Percentiles rank a stretch among this genome's conserved stretches.
phyloP scores from a whole-genome alignment of 2,329 filamentous ascomycete species.

The Geosmithia flava region DNA sequence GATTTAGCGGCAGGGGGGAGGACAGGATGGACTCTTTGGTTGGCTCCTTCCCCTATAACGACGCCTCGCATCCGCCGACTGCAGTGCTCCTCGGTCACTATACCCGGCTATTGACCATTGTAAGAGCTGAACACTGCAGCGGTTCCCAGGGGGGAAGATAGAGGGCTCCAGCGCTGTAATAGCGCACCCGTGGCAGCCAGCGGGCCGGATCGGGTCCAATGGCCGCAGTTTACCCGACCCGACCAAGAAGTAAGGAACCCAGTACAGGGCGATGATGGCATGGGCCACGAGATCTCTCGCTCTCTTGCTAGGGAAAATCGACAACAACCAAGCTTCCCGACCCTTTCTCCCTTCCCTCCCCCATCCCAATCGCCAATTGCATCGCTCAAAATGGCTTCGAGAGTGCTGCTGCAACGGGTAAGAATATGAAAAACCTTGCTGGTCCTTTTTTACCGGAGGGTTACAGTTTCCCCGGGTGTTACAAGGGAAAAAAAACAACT shows the following conservation, averaged over 20 bases:
- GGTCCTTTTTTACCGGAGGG: too few relatives aligned
- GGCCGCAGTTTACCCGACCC: neutral
- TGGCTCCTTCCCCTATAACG: too few relatives aligned
- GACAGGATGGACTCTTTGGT: too few relatives aligned
- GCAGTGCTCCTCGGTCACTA: too few relatives aligned
- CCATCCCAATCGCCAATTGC: slow-evolving; percentile 1
- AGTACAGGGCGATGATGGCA: neutral
- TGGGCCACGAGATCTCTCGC: neutral
- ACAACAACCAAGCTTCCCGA: neutral
- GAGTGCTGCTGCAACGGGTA: slow-evolving; percentile 47
- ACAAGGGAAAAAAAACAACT: neutral
- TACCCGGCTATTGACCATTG: too few relatives aligned
- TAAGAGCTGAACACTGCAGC: too few relatives aligned
- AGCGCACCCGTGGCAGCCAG: neutral
- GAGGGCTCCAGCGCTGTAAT: neutral
- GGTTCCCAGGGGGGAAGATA: too few relatives aligned
- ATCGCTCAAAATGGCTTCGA: slow-evolving; percentile 35
- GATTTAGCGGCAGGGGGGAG: too few relatives aligned
- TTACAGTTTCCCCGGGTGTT: too few relatives aligned
- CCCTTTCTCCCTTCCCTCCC: neutral
- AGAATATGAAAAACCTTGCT: slow-evolving; percentile 7
- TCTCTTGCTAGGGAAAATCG: neutral
- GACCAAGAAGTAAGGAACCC: neutral
- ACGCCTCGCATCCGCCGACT: too few relatives aligned
- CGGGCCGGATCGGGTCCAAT: neutral